Evolutionary conservation across 352 stramenopile genomes (phyloP), one percentile per base, ranked within the genome.

Genomic region (Peronospora belbahrii): DNA sequence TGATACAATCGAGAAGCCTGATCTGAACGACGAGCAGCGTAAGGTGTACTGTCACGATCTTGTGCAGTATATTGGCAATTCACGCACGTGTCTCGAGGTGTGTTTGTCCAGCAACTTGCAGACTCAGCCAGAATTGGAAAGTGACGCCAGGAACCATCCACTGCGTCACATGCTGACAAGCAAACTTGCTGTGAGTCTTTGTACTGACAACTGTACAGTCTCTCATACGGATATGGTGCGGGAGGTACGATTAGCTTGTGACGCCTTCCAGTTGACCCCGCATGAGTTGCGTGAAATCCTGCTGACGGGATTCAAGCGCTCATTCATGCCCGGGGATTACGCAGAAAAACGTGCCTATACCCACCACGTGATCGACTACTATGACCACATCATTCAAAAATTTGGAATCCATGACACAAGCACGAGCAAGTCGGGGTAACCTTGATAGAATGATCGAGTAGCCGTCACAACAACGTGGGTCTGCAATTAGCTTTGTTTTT

Each of bases 31-130:
- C 7, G 14, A 60, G 1, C 48, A 83, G 35, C 69, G 71, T 51
- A 53, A 67, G 23, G 44, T 42, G 17, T 95, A 94, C 56, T 83
- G 80, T 28, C 72, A 93, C 36, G 74, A 90, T 17, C 62, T 95
- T 9, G 78, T 86, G 30, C 75, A 88, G 61, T 92, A 88, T 55
- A 56, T 95, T 18, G 83, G 73, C 52, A 78, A 91, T 40, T 74
- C 70, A 23, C 68, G 83, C 25, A 92, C 78, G 45, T 90, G 79
- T 51, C 52, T 95, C 13, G 84, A 95, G 43, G 81, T 95, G 23
- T 95, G 84, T 45, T 46, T 95, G 33, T 91, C 72, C 15, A 92
- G 78, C 53, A 95, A 95, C 56, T 53, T 92, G 46, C 84, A 95
- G 63, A 95, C 84, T 2, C 65, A 79, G 15, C 83, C 82, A 2